Conservation (phyloP, 169 alveolate species). For the Plasmodium gonderi region DNA sequence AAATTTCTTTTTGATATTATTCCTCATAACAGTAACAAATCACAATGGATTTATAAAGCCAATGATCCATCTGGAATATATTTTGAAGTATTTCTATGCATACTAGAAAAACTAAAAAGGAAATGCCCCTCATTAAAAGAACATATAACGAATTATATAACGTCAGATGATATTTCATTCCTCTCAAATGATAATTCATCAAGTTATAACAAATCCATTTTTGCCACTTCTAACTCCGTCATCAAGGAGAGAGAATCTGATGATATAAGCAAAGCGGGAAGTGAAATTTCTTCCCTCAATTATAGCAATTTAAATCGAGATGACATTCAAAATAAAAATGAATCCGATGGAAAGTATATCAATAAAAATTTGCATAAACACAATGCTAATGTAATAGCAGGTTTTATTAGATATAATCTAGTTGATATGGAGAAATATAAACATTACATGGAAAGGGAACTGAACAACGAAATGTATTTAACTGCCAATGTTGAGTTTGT, state of each 20-base stretch:
- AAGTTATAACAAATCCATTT: neutral
- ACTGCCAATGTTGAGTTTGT: conserved; percentile 9
- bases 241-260: neutral
- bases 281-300: neutral
- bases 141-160: conserved; percentile 45
- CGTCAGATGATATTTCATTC: neutral
- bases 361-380: conserved; percentile 9
- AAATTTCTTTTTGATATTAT: conserved; percentile 63
- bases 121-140: conserved; percentile 57
- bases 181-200: neutral
- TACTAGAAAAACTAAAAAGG: conserved; percentile 63
- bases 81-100: conserved; percentile 74
- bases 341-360: neutral
- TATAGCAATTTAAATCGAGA: neutral
- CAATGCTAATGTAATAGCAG: conserved; percentile 55
- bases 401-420: conserved; percentile 59
- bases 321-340: neutral
- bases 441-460: conserved; percentile 20
- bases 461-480: neutral
- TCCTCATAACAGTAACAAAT: neutral
- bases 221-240: neutral
- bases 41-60: neutral
- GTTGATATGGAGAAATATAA: conserved; percentile 58
- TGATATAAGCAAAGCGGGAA: neutral
- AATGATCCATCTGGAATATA: conserved; percentile 50